Conservation (phyloP, 495 filamentous ascomycete species). For the Penicillium alfredii region DNA sequence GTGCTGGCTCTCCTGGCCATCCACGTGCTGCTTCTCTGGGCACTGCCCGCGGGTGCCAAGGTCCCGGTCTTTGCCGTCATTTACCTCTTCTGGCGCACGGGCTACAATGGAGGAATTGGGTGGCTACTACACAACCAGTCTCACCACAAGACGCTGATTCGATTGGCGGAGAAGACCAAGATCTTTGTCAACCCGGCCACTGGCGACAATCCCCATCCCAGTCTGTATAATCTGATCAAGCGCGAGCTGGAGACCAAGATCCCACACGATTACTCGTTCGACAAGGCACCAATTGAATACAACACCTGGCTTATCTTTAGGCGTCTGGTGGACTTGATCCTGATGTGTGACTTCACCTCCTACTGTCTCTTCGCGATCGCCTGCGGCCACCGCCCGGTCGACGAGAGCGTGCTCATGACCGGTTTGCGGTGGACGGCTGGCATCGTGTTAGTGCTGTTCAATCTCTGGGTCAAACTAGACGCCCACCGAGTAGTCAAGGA, state of each 20-base stretch:
- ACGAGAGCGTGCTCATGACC: slow-evolving; percentile 64
- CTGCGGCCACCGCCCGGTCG: slow-evolving; percentile 66
- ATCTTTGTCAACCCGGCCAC: slow-evolving; percentile 80
- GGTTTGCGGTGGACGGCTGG: slow-evolving; percentile 75
- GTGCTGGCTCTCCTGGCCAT: slow-evolving; percentile 75
- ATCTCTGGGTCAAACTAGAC: slow-evolving; percentile 98
- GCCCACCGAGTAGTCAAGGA: slow-evolving; percentile 98
- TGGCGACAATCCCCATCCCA: slow-evolving; percentile 74
- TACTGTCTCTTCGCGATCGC: slow-evolving; percentile 94
- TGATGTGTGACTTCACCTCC: slow-evolving; percentile 97
- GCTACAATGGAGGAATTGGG: slow-evolving; percentile 92
- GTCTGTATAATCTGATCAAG: slow-evolving; percentile 76
- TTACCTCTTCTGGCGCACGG: slow-evolving; percentile 87
- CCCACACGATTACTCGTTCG: slow-evolving; percentile 87
- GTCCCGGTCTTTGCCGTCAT: slow-evolving; percentile 70
- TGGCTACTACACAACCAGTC: slow-evolving; percentile 86
- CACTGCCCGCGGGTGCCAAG: slow-evolving; percentile 59
- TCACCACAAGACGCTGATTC: slow-evolving; percentile 74
- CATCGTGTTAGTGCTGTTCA: slow-evolving; percentile 79
- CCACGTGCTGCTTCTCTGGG: slow-evolving; percentile 66
- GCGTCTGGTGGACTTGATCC: slow-evolving; percentile 86
- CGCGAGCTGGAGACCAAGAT: slow-evolving; percentile 91
- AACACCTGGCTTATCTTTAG: slow-evolving; percentile 98
- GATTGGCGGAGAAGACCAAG: slow-evolving; percentile 78
- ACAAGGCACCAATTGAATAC: slow-evolving; percentile 90